Conservation (phyloP, 495 filamentous ascomycete genomes). For the Aspergillus bridgeri region DNA sequence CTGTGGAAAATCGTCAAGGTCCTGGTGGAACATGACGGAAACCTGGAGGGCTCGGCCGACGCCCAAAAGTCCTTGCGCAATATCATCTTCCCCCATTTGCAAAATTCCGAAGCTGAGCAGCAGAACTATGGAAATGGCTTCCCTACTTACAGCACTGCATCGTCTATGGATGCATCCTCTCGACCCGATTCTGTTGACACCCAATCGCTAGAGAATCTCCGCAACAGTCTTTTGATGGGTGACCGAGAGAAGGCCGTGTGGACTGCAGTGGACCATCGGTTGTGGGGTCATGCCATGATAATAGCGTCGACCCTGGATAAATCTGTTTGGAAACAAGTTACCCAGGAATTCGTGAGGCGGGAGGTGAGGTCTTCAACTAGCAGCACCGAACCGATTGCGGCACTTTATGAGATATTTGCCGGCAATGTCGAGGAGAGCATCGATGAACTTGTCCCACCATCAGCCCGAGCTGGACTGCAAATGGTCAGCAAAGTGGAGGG, state of each 20-base stretch:
- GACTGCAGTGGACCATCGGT: conserved; percentile 85
- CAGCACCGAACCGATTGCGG: conserved; percentile 80
- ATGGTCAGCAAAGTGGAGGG: conserved; percentile 70
- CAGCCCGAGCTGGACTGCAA: conserved; percentile 86
- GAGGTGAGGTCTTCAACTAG: conserved; percentile 77
- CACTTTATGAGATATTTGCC: conserved; percentile 87
- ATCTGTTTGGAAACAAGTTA: conserved; percentile 82
- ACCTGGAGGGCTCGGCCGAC: conserved; percentile 66
- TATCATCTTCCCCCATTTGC: conserved; percentile 65
- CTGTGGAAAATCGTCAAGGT: conserved; percentile 83
- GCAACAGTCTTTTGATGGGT: conserved; percentile 67
- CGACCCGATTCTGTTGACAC: conserved; percentile 62
- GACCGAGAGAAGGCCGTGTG: conserved; percentile 91
- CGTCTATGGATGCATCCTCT: conserved; percentile 25
- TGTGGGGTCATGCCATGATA: conserved; percentile 96
- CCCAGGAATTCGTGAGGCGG: conserved; percentile 88
- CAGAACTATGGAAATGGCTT: conserved; percentile 18
- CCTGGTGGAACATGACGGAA: conserved; percentile 83
- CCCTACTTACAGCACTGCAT: conserved; percentile 27
- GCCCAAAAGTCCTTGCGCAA: conserved; percentile 71
- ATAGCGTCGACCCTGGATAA: conserved; percentile 72
- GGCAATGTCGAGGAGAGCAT: conserved; percentile 93
- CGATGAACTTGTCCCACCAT: conserved; percentile 93
- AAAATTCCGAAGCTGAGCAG: conserved; percentile 33
- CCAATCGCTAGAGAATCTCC: conserved; percentile 63